Evolutionary conservation across 306 rosid species (phyloP), one percentile per base, ranked within the genome.

Genomic region (Vicia villosa): DNA sequence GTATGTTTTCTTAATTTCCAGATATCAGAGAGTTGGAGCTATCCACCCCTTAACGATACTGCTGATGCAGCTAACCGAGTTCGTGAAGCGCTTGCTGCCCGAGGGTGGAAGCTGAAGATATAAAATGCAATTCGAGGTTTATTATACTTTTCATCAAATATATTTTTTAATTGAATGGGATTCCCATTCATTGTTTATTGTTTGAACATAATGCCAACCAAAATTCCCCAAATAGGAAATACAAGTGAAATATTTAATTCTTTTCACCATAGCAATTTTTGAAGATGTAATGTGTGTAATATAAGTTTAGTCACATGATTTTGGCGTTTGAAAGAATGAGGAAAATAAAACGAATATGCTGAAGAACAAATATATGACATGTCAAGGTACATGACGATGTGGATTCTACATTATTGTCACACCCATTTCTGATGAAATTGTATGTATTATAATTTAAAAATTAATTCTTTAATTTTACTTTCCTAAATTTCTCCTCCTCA

Each of bases 1-100:
- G 20, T 40, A 9, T 74, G 43, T 64, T 76, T 58, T 46, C 38
- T 10, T 26, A 43, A 74, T 37, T 78, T 80, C 45, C 86, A 94
- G 98, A 94, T 94, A 30, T 81, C 91, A 3, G 97, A 94, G 73
- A 94, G 89, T 82, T 94, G 98, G 98, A 94, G 98, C 75, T 94
- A 90, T 79, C 98, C 97, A 17, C 98, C 97, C 12, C 91, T 94
- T 24, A 85, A 76, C 28, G 98, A 90, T 75, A 90, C 97, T 11
- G 92, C 89, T 2, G 86, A 90, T 78, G 97, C 95, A 32, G 97
- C 96, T 21, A 79, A 77, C 68, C 85, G 72, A 77, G 97, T 94
- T 63, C 92, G 64, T 52, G 85, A 85, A 74, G 86, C 85, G 17
- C 90, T 94, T 59, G 90, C 90, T 6, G 88, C 87, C 63, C 94